Conservation (phyloP, 106 monocot species). For the Vanilla planifolia region DNA sequence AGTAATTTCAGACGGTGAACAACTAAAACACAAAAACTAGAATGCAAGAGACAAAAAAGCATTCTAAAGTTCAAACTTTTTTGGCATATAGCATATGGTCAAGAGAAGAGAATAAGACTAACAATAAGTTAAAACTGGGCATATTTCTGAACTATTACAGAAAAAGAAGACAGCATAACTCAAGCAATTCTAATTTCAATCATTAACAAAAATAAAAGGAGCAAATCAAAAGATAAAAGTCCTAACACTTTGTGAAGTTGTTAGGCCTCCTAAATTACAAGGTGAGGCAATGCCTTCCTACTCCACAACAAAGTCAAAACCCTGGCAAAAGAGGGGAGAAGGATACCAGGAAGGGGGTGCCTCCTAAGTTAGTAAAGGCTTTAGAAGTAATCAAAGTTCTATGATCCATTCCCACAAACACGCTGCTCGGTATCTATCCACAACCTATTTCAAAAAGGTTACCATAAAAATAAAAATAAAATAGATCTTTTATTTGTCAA, state of each 20-base stretch:
- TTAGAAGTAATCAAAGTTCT: too few relatives aligned
- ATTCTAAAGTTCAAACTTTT: background rate
- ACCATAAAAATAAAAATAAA: too few relatives aligned
- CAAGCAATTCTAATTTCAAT: background rate
- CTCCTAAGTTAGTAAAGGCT: too few relatives aligned
- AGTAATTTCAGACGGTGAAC: slow-evolving; percentile 7
- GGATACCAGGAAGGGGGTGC: too few relatives aligned
- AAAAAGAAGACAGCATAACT: background rate
- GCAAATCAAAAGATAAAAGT: slow-evolving; percentile 1
- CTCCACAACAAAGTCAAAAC: background rate
- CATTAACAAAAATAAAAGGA: background rate
- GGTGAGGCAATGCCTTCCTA: background rate
- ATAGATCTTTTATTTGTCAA: too few relatives aligned
- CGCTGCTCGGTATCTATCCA: too few relatives aligned
- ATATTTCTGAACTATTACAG: background rate
- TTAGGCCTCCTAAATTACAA: background rate
- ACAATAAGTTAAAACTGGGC: background rate
- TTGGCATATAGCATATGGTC: background rate
- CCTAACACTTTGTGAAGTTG: background rate
- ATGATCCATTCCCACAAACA: background rate
- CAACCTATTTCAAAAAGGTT: too few relatives aligned
- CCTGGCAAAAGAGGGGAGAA: background rate
- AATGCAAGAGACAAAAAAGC: background rate
- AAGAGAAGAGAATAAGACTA: background rate
- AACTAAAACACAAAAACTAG: background rate